phyloP scores from a whole-genome alignment of 2,329 filamentous ascomycete genomes.

The Aspergillus neotritici region DNA sequence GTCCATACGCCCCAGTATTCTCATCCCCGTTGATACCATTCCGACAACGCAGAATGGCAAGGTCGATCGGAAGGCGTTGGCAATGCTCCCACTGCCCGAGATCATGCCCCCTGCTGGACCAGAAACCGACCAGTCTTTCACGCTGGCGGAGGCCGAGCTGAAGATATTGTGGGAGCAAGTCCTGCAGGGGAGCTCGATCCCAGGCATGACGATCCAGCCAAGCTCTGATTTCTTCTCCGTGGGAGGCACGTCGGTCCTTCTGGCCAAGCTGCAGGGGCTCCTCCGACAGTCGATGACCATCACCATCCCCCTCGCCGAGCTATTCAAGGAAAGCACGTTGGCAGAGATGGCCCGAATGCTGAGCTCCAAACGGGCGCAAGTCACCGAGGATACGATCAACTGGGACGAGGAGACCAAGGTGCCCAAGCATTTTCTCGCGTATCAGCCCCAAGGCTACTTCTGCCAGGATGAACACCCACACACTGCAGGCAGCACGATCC shows the following conservation, averaged over 20 bases:
- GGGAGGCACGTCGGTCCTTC: conserved; percentile 34
- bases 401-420: conserved; percentile 6
- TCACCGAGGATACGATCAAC: conserved; percentile 1
- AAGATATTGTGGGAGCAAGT: conserved; percentile 18
- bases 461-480: too few species aligned
- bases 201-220: background rate
- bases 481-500: background rate
- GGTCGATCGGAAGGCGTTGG: conserved; percentile 22
- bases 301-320: background rate
- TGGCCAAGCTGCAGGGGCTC: conserved; percentile 23
- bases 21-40: conserved; percentile 17
- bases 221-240: conserved; percentile 29
- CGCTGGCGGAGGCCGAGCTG: conserved; percentile 12
- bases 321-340: conserved; percentile 3
- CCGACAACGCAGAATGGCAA: conserved; percentile 25
- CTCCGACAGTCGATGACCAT: conserved; percentile 20
- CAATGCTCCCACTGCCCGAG: background rate
- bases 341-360: conserved; percentile 4
- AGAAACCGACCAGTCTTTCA: background rate
- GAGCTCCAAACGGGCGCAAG: background rate
- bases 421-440: background rate
- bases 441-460: background rate
- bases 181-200: too few species aligned
- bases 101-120: conserved; percentile 18
- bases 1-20: conserved; percentile 31